Evolutionary conservation across 2,329 filamentous ascomycete genomes (phyloP).

Genomic region (Alternaria atra): DNA sequence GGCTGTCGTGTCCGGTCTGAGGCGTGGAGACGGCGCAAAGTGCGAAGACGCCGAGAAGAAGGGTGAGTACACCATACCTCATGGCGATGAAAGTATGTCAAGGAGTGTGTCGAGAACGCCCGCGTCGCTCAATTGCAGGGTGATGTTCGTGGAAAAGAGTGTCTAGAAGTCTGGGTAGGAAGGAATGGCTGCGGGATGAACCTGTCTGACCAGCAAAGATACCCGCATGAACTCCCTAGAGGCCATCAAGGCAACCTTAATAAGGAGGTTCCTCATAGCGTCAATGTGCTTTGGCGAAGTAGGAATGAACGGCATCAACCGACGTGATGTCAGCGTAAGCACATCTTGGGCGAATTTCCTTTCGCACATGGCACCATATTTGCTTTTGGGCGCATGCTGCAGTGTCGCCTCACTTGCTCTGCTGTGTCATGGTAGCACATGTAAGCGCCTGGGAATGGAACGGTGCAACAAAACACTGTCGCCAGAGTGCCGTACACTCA

Average conservation of each 20-base stretch:
- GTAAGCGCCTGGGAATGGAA: too few relatives aligned
- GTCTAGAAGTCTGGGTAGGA: background rate
- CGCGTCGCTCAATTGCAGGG: background rate
- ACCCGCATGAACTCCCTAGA: background rate
- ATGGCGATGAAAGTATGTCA: background rate
- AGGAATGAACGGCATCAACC: too few relatives aligned
- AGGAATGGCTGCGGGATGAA: background rate
- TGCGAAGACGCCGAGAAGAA: slow-evolving; percentile 32
- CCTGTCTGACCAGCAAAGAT: background rate
- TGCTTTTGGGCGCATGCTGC: too few relatives aligned
- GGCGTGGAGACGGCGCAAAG: slow-evolving; percentile 48
- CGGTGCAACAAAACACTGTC: too few relatives aligned
- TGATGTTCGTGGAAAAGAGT: background rate
- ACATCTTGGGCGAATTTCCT: too few relatives aligned
- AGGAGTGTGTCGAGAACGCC: background rate
- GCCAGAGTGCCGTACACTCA: too few relatives aligned
- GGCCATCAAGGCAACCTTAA: background rate
- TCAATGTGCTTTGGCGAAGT: too few relatives aligned
- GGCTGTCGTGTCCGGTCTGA: slow-evolving; percentile 1
- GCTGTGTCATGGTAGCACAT: too few relatives aligned
- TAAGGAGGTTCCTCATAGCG: background rate
- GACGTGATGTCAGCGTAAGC: too few relatives aligned
- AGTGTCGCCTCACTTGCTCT: too few relatives aligned
- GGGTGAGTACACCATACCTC: slow-evolving; percentile 19
- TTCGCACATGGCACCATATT: too few relatives aligned